Percentiles rank a stretch among this genome's conserved stretches.
Conservation (phyloP, 2,329 filamentous ascomycete genomes). For the Cercospora citrullina region DNA sequence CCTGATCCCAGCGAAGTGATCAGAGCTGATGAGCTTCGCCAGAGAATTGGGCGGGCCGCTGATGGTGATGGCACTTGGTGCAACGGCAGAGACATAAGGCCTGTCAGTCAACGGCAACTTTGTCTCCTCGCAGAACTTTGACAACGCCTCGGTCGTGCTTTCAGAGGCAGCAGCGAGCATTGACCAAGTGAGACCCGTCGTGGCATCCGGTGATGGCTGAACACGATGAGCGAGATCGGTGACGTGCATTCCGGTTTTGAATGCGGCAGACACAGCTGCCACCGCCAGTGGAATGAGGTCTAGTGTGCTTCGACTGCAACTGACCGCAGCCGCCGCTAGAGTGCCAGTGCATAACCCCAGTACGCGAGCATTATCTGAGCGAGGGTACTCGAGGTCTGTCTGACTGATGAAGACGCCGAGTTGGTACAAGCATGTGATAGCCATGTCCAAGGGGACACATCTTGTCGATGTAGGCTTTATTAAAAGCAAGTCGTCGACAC, state of each 20-base stretch:
- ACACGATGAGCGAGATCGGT: constrained; percentile 7
- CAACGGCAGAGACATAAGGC: constrained; percentile 19
- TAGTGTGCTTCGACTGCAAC: neutral
- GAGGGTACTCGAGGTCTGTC: neutral
- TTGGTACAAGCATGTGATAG: constrained; percentile 6
- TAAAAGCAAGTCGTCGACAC: constrained; percentile 7
- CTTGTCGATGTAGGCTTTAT: neutral
- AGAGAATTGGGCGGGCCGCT: constrained; percentile 15
- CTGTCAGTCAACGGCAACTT: constrained; percentile 13
- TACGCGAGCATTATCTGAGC: neutral
- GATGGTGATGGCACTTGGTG: constrained; percentile 16
- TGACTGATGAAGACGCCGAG: constrained; percentile 6
- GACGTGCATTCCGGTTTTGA: constrained; percentile 2
- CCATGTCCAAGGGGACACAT: constrained; percentile 10
- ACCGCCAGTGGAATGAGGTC: neutral
- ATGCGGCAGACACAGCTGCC: neutral
- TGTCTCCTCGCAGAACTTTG: constrained; percentile 6
- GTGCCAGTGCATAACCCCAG: neutral
- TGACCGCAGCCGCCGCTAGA: neutral
- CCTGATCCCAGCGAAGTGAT: neutral
- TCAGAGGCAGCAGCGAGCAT: constrained; percentile 3
- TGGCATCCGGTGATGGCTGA: constrained; percentile 4
- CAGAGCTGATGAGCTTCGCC: constrained; percentile 6
- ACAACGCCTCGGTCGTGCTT: neutral
- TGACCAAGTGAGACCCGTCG: constrained; percentile 2